phyloP scores from a whole-genome alignment of 345 rosid species.

The Gossypium rotundifolium region DNA sequence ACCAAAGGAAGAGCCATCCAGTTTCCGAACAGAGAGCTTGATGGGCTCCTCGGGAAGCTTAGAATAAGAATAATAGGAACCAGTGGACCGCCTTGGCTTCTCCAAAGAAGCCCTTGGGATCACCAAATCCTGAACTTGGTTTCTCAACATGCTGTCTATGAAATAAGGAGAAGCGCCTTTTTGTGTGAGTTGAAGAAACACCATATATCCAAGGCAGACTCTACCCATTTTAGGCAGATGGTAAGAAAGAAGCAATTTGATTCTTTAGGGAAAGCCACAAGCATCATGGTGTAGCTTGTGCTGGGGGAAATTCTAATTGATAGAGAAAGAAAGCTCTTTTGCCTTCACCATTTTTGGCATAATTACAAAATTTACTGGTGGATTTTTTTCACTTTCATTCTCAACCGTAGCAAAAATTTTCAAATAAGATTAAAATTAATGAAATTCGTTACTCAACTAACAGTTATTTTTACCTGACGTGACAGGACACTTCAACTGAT shows the following conservation, averaged over 20 bases:
- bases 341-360: not conserved
- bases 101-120: slow-evolving; percentile 9
- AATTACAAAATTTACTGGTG: too few species aligned
- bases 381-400: too few species aligned
- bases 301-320: slow-evolving; percentile 30
- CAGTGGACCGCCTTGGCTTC: slow-evolving; percentile 37
- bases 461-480: too few species aligned
- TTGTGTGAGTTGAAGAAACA: not conserved
- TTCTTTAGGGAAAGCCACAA: slow-evolving; percentile 28
- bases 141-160: slow-evolving; percentile 6
- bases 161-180: not conserved
- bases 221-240: not conserved
- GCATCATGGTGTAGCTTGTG: slow-evolving; percentile 24
- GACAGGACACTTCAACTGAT: too few species aligned
- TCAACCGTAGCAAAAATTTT: too few species aligned
- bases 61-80: slow-evolving; percentile 38
- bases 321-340: not conserved
- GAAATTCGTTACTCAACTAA: too few species aligned
- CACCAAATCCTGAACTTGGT: slow-evolving; percentile 7
- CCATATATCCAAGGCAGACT: not conserved
- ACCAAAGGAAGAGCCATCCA: slow-evolving; percentile 85
- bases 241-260: slow-evolving; percentile 6
- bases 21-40: slow-evolving; percentile 67
- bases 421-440: too few species aligned
- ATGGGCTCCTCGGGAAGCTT: slow-evolving; percentile 71